These are phyloP conservation scores for Dactylonectria estremocensis DNA, from an alignment of 2,329 filamentous ascomycete genomes.

Conservation along the genomic window DNA sequence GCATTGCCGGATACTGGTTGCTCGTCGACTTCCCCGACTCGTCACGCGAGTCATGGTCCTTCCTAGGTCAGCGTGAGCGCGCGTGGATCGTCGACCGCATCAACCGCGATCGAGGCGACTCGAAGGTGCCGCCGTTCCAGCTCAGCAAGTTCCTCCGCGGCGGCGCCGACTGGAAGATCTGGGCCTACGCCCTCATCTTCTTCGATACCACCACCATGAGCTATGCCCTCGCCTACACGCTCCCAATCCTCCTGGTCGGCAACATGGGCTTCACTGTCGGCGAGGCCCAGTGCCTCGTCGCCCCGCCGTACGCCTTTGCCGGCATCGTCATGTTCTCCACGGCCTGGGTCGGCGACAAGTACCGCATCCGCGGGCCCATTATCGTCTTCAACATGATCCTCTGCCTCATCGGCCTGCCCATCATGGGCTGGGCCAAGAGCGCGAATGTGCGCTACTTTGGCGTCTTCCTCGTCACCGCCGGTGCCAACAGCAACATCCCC, in stretches of 20 bases:
- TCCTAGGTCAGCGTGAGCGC: slow-evolving; percentile 67
- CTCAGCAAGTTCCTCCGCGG: slow-evolving; percentile 62
- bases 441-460: slow-evolving; percentile 78
- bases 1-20: slow-evolving; percentile 66
- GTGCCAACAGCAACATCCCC: slow-evolving; percentile 84
- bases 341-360: slow-evolving; percentile 78
- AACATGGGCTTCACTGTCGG: slow-evolving; percentile 77
- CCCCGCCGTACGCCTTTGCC: slow-evolving; percentile 78
- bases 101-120: slow-evolving; percentile 71
- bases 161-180: slow-evolving; percentile 70
- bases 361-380: slow-evolving; percentile 75
- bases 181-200: slow-evolving; percentile 73
- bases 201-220: slow-evolving; percentile 79
- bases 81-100: slow-evolving; percentile 70
- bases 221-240: slow-evolving; percentile 84
- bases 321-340: slow-evolving; percentile 73
- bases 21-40: slow-evolving; percentile 77
- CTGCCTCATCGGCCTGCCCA: slow-evolving; percentile 77
- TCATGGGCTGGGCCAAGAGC: slow-evolving; percentile 77
- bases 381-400: slow-evolving; percentile 77
- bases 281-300: slow-evolving; percentile 78
- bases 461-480: slow-evolving; percentile 82
- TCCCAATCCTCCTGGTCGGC: slow-evolving; percentile 79
- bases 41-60: slow-evolving; percentile 64
- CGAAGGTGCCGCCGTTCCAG: slow-evolving; percentile 67